Percentiles rank a stretch among this genome's conserved stretches.
These are phyloP conservation scores for Kurtzmaniella fragi DNA, from an alignment of 805 yeast genomes.

Conservation along the genomic window DNA sequence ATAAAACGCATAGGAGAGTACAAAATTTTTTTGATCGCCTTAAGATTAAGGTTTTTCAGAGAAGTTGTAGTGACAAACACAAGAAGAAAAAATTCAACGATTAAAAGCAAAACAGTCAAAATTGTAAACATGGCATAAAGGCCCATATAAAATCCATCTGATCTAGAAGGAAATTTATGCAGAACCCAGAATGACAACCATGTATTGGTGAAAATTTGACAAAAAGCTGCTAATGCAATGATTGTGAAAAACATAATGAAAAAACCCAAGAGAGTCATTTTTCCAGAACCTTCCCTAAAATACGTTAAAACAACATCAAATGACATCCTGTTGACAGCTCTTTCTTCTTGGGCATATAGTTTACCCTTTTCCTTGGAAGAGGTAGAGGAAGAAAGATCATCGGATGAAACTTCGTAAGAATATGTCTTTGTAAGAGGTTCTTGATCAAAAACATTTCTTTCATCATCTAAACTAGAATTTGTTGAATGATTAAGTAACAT, in stretches of 20 bases:
- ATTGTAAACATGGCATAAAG: constrained; percentile 60
- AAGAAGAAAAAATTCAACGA: constrained; percentile 39
- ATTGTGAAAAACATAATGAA: constrained; percentile 14
- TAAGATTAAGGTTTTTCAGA: constrained; percentile 53
- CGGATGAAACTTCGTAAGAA: too few species aligned
- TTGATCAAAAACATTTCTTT: constrained; percentile 8
- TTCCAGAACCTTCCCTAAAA: constrained; percentile 52
- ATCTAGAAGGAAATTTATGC: constrained; percentile 41
- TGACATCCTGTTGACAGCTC: constrained; percentile 53
- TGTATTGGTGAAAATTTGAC: constrained; percentile 56
- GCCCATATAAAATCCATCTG: constrained; percentile 65
- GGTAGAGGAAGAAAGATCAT: too few species aligned
- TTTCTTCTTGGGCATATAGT: constrained; percentile 45
- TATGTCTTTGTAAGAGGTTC: background rate
- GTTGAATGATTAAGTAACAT: constrained; percentile 8
- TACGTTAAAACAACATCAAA: constrained; percentile 47
- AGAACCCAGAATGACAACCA: constrained; percentile 85
- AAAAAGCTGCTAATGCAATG: constrained; percentile 38
- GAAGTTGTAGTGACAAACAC: constrained; percentile 50
- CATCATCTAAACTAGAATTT: background rate
- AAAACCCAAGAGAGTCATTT: constrained; percentile 21
- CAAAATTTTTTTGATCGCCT: constrained; percentile 55
- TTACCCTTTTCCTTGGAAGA: constrained; percentile 12
- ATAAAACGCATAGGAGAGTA: constrained; percentile 79
- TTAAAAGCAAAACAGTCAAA: constrained; percentile 40